Evolutionary conservation across 2,329 filamentous ascomycete species (phyloP), one percentile per base, ranked within the genome.

Genomic region (Pseudogymnoascus sp.): DNA sequence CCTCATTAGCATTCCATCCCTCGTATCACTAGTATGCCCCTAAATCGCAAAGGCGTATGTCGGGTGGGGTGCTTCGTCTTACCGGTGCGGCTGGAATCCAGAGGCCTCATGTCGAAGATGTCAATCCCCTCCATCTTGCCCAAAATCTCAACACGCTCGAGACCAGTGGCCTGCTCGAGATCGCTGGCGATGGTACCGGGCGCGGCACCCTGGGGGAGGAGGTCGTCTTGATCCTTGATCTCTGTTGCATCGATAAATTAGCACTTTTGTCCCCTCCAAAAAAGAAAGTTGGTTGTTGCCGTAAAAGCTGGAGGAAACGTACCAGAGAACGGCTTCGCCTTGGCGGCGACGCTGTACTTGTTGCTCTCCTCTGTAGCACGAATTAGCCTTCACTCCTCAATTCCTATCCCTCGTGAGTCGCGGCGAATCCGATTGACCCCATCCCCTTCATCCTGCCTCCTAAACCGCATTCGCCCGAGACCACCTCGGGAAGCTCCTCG

Each of bases 101-200:
- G 85, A 66, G 94, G 94, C 77, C 86, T 88, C 94, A 97, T 96
- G 80, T 99, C 92, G 81, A 99, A 99, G 75, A 97, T 82, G 74
- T 99, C 94, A 71, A 97, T 81, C 68, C 94, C 92, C 82, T 97
- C 91, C 89, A 97, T 96, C 86, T 99, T 99, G 79, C 94, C 94
- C 75, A 99, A 83, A 73, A 99, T 94, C 79, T 99, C 94, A 70
- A 99, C 85, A 85, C 94, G 92, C 83, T 99, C 94, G 64, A 97
- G 83, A 89, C 94, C 94, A 70, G 94, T 97, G 63, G 94, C 80
- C 78, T 99, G 94, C 77, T 97, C 91, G 74, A 96, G 77, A 78
- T 99, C 94, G 78, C 90, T 95, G 68, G 94, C 91, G 68, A 99
- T 81, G 74, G 88, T 89, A 74, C 94, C 93, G 66, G 86, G 79